Conservation (phyloP, 192 early-diverging fungal genomes). For the Backusella australiensis region DNA sequence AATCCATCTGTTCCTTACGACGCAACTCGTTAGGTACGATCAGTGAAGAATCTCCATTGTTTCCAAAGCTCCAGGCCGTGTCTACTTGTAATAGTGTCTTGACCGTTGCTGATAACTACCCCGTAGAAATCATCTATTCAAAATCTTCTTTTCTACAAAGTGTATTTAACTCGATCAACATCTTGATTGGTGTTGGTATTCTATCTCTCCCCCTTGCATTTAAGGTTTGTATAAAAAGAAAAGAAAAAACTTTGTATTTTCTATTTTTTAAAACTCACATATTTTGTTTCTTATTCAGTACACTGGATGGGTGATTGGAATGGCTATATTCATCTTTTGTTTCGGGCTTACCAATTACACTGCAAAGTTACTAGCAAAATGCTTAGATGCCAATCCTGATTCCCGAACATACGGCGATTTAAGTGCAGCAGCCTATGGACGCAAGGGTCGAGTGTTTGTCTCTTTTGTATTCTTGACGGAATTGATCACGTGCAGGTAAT, state of each 20-base stretch:
- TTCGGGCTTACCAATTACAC: slow-evolving; percentile 50
- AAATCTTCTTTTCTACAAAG: slow-evolving; percentile 46
- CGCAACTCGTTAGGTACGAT: slow-evolving; percentile 7
- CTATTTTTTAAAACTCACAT: neutral
- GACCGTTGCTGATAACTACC: slow-evolving; percentile 32
- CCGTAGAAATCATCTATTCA: slow-evolving; percentile 7
- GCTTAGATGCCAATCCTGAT: slow-evolving; percentile 35
- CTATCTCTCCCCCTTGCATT: slow-evolving; percentile 61
- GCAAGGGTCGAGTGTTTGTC: slow-evolving; percentile 27
- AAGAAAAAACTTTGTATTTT: neutral
- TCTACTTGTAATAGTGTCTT: slow-evolving; percentile 19
- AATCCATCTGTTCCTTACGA: slow-evolving; percentile 5
- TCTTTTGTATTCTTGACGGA: slow-evolving; percentile 38
- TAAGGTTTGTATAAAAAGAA: slow-evolving; percentile 21
- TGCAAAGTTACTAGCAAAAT: slow-evolving; percentile 59
- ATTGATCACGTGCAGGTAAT: slow-evolving; percentile 38
- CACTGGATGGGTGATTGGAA: slow-evolving; percentile 60
- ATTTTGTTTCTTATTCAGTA: slow-evolving; percentile 11
- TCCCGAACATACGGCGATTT: slow-evolving; percentile 46
- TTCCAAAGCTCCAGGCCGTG: slow-evolving; percentile 14
- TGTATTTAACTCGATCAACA: slow-evolving; percentile 59
- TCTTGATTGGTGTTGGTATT: slow-evolving; percentile 66
- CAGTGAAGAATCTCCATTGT: slow-evolving; percentile 13
- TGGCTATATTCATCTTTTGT: slow-evolving; percentile 46
- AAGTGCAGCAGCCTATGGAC: slow-evolving; percentile 36